phyloP scores from a whole-genome alignment of 2,329 filamentous ascomycete species.

The Leptoxyphium fumago region DNA sequence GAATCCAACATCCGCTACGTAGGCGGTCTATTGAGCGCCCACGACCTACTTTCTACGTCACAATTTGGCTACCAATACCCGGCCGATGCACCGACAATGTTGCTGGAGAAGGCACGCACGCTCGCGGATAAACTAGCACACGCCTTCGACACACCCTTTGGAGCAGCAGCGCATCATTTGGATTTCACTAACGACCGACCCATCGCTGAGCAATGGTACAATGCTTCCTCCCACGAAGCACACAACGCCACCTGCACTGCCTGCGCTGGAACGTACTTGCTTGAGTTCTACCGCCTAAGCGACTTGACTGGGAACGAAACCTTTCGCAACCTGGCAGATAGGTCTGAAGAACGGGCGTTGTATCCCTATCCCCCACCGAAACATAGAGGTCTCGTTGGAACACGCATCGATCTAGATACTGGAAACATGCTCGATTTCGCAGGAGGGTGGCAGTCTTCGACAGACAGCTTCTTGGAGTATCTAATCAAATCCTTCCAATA shows the following conservation, averaged over 20 bases:
- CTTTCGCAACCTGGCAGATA: conserved; percentile 20
- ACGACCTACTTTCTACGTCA: conserved; percentile 34
- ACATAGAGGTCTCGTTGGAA: conserved; percentile 12
- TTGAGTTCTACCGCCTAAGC: conserved; percentile 51
- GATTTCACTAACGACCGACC: background rate
- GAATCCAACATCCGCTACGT: conserved; percentile 60
- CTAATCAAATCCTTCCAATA: conserved; percentile 14
- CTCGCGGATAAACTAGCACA: conserved; percentile 50
- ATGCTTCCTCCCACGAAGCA: background rate
- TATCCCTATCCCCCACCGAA: conserved; percentile 10
- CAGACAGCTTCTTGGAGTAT: conserved; percentile 15
- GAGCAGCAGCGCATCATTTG: background rate
- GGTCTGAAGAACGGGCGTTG: conserved; percentile 9
- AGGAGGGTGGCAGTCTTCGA: conserved; percentile 11
- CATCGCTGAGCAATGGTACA: background rate
- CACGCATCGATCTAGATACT: conserved; percentile 9
- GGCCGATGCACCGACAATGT: conserved; percentile 36
- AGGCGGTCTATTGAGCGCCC: conserved; percentile 53
- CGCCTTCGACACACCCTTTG: conserved; percentile 47
- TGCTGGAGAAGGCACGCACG: conserved; percentile 48
- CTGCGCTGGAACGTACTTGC: conserved; percentile 23
- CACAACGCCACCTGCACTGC: background rate
- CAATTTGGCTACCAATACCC: background rate
- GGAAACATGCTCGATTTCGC: conserved; percentile 12
- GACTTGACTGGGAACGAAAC: conserved; percentile 46